Base-by-base conservation (phyloP, 2,329 filamentous ascomycete species). In the Thielaviopsis punctulata region DNA sequence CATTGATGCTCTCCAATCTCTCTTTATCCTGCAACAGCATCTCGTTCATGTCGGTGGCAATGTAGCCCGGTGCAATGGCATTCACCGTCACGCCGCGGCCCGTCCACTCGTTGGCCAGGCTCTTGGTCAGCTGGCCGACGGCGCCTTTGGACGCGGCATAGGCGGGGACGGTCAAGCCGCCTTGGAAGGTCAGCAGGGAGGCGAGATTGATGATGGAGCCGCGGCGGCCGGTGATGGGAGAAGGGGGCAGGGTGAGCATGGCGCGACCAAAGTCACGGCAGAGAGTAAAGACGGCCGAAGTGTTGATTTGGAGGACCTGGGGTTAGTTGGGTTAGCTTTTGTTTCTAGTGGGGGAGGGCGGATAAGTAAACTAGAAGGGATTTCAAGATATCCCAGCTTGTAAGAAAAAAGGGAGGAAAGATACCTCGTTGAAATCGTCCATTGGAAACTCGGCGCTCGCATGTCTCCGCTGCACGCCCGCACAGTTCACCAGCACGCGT, bases 41-140 rank as follows among this genome's bases (percentile, higher is more conserved):
- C 58, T 73, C 75, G 64, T 95, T 95, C 89, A 95, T 95, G 56
- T 95, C 88, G n/a, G 88, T 95, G 48, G 77, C 84, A 59, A 94
- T 86, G 65, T 95, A 95, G 0, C 88, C 88, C 0, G 88, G 88
- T 2, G 88, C 87, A 62, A 95, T 86, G 7, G 84, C 86, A 64
- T 95, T 95, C 41, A 95, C 87, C 1, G 76, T 86, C 56, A 95
- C 75, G 2, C 87, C 87, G 61, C 79, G 75, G n/a, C 71, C 65
- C 0, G 81, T 79, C 88, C 88, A 95, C 68, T 93, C 86, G 63
- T 95, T 95, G 46, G 81, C 80, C 54, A 95, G 72, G 23, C 82
- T 82, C 69, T 92, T 93, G 49, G 86, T 93, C 55, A 93, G 66
- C 68, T 94, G 87, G 5, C 79, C 82, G 0, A 95, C 80, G 8